Percentiles rank a stretch among this genome's conserved stretches.
These are phyloP conservation scores for Dictyostelium discoideum DNA, from an alignment of 78 protist genomes.

Conservation along the genomic window DNA sequence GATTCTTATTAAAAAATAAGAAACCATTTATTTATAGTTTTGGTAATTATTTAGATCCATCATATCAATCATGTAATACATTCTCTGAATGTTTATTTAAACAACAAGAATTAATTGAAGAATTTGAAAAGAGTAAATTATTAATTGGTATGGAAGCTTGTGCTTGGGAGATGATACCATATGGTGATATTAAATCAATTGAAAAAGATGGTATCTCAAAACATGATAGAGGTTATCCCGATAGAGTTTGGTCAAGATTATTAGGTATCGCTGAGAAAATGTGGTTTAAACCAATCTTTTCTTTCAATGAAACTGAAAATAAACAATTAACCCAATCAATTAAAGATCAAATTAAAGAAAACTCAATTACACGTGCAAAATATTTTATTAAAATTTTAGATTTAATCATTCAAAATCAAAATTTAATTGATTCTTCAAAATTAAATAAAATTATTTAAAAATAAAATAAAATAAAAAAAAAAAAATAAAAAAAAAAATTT, in stretches of 20 bases:
- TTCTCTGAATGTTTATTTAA: conserved; percentile 25
- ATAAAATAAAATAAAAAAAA: too few relatives aligned
- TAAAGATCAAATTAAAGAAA: background rate
- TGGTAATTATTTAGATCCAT: conserved; percentile 62
- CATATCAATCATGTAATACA: conserved; percentile 35
- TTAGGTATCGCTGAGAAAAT: conserved; percentile 43
- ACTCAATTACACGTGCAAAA: background rate
- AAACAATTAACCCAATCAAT: background rate
- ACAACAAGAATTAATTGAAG: background rate
- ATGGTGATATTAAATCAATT: background rate
- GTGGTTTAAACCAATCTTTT: background rate
- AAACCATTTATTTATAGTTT: conserved; percentile 18
- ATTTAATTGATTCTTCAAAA: background rate
- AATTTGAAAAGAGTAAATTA: background rate
- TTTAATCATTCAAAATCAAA: background rate
- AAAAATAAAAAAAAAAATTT: too few relatives aligned
- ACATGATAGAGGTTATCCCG: conserved; percentile 19
- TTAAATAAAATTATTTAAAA: background rate
- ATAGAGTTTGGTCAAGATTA: conserved; percentile 44
- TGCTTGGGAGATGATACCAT: conserved; percentile 62
- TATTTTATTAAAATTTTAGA: background rate
- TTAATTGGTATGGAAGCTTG: conserved; percentile 56
- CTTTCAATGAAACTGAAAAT: background rate
- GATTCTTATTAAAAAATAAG: background rate
- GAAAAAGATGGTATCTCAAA: conserved; percentile 27